Conservation (phyloP, 2,329 filamentous ascomycete species). For the Gyromitra esculenta region DNA sequence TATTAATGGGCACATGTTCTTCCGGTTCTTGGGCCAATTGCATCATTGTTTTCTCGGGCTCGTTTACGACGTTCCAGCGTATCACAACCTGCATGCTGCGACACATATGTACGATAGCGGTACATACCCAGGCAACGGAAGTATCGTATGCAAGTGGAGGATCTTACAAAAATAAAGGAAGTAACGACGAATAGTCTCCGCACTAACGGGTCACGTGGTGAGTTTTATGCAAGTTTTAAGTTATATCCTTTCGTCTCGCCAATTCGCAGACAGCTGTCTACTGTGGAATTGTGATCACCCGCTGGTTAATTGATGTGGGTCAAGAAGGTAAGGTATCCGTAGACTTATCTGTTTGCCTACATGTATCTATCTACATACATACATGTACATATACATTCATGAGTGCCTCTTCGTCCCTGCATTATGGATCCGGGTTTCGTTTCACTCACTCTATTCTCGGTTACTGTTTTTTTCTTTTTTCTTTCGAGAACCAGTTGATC, state of each 20-base stretch:
- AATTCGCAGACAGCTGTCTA: not conserved
- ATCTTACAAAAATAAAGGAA: constrained; percentile 40
- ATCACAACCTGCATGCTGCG: constrained; percentile 32
- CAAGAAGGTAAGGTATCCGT: constrained; percentile 27
- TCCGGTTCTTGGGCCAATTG: constrained; percentile 10
- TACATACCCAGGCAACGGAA: constrained; percentile 32
- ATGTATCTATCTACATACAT: not conserved
- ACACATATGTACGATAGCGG: constrained; percentile 35
- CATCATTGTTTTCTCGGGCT: constrained; percentile 10
- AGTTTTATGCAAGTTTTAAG: constrained; percentile 11
- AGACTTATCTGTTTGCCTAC: not conserved
- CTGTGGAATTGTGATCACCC: constrained; percentile 42
- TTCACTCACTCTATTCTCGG: constrained; percentile 18
- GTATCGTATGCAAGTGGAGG: constrained; percentile 15
- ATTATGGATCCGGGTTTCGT: constrained; percentile 10
- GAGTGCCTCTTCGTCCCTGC: constrained; percentile 25
- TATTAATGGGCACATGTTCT: not conserved
- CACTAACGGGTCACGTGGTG: constrained; percentile 15
- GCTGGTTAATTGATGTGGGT: constrained; percentile 28
- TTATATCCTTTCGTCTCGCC: constrained; percentile 20
- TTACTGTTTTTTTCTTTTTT: not conserved
- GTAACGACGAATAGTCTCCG: constrained; percentile 19
- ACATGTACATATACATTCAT: not conserved
- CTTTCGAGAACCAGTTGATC: constrained; percentile 17
- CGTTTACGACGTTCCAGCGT: constrained; percentile 7